Percentiles rank a stretch among this genome's conserved stretches.
Evolutionary conservation across 2,329 filamentous ascomycete genomes (phyloP).

Genomic region (Fusarium nanum): DNA sequence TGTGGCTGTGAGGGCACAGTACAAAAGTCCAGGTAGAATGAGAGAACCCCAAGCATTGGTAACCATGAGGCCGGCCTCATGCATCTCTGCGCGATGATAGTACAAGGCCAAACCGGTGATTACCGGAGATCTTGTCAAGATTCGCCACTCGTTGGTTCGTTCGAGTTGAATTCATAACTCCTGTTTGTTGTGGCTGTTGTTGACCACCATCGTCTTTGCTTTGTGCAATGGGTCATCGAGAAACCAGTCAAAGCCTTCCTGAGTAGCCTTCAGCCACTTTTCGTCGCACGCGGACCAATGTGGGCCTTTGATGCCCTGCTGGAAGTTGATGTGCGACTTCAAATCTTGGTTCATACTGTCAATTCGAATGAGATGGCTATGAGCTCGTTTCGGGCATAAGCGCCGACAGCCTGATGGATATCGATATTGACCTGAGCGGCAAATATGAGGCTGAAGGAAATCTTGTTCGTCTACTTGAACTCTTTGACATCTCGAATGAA

Average conservation of each 20-base stretch:
- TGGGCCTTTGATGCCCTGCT: not conserved
- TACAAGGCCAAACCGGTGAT: not conserved
- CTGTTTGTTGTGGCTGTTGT: not conserved
- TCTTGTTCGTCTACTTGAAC: constrained; percentile 44
- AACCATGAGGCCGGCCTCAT: not conserved
- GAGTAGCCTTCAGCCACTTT: not conserved
- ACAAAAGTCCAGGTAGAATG: not conserved
- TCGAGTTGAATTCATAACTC: not conserved
- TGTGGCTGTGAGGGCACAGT: not conserved
- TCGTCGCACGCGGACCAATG: not conserved
- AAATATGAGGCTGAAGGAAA: constrained; percentile 55
- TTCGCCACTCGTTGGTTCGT: not conserved
- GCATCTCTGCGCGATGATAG: not conserved
- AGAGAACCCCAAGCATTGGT: not conserved
- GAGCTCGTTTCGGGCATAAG: not conserved
- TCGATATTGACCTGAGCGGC: constrained; percentile 57
- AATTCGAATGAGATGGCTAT: not conserved
- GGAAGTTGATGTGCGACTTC: not conserved
- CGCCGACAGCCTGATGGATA: constrained; percentile 50
- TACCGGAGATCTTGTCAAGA: not conserved
- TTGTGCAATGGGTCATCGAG: not conserved
- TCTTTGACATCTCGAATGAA: constrained; percentile 52
- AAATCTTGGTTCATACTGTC: not conserved
- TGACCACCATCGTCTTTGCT: not conserved
- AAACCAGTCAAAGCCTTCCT: not conserved